Evolutionary conservation across 805 yeast genomes (phyloP), one percentile per base, ranked within the genome.

Genomic region (Yueomyces sinensis): DNA sequence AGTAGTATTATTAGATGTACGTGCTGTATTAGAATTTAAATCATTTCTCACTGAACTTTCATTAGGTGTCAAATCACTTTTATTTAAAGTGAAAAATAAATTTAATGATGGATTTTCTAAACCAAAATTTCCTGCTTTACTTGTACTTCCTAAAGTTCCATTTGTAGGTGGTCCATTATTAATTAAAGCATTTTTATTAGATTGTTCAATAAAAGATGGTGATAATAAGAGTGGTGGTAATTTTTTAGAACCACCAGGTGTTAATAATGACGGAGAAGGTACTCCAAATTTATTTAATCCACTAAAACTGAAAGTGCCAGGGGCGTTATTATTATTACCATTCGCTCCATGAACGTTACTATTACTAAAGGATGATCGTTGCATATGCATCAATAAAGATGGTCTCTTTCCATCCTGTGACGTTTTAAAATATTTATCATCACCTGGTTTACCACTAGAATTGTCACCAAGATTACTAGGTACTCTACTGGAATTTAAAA

Each of bases 21-120:
- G 31, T n/a, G 34, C n/a, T n/a, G n/a, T n/a, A n/a, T n/a, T n/a
- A n/a, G n/a, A n/a, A n/a, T n/a, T n/a, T n/a, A n/a, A n/a, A n/a
- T n/a, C n/a, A n/a, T 20, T 11, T 7, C 94, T 65, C 33, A 82
- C 44, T 32, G 74, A 68, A 4, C 82, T 70, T 49, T 82, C 93
- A 52, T 76, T 80, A 3, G 91, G 89, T 0, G 86, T 76, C 31
- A 82, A 60, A 0, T 84, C 89, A 0, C 82, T 56, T 20, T 20
- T 20, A 20, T 20, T 20, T 32, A 59, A 44, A n/a, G n/a, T n/a
- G n/a, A n/a, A n/a, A n/a, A n/a, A n/a, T n/a, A n/a, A n/a, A n/a
- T n/a, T n/a, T n/a, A n/a, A n/a, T n/a, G n/a, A n/a, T n/a, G n/a
- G n/a, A n/a, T n/a, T n/a, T n/a, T n/a, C n/a, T n/a, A n/a, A n/a